A percentile compares a stretch with the other conserved stretches of the same genome.
Conservation (phyloP, 345 rosid species). For the Arabidopsis thaliana region DNA sequence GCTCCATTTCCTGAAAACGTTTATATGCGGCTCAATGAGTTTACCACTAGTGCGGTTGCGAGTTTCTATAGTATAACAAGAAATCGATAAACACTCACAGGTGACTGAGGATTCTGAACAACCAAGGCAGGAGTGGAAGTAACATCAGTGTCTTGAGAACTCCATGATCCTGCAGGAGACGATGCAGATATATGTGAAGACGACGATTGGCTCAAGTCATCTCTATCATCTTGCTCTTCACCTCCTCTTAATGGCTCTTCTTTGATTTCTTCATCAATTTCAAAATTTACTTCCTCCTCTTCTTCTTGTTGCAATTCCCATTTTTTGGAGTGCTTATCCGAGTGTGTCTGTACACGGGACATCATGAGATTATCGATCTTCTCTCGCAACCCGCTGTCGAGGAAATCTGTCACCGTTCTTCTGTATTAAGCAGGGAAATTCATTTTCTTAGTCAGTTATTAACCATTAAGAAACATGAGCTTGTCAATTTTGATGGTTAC, state of each 20-base stretch:
- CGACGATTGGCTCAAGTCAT: constrained; percentile 46
- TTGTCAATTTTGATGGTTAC: background rate
- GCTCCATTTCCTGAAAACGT: constrained; percentile 67
- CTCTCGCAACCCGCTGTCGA: constrained; percentile 71
- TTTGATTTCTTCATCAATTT: constrained; percentile 14
- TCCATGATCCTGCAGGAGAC: constrained; percentile 57
- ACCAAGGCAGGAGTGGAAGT: constrained; percentile 35
- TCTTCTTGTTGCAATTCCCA: constrained; percentile 36
- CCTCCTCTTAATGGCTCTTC: constrained; percentile 32
- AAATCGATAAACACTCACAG: constrained; percentile 18
- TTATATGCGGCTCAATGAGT: background rate
- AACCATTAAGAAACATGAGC: background rate
- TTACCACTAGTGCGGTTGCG: background rate
- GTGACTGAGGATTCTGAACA: constrained; percentile 33
- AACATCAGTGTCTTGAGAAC: constrained; percentile 55
- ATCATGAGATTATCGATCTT: constrained; percentile 69
- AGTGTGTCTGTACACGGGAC: constrained; percentile 57
- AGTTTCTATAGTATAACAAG: background rate
- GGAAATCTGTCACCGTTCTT: constrained; percentile 72
- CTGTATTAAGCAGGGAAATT: constrained; percentile 48
- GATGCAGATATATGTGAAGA: constrained; percentile 47
- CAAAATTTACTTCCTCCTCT: constrained; percentile 22
- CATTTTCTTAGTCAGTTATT: background rate
- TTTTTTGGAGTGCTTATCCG: constrained; percentile 36
- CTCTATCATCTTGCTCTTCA: constrained; percentile 40